Conservation (phyloP, 352 stramenopile species). For the Sclerospora graminicola region DNA sequence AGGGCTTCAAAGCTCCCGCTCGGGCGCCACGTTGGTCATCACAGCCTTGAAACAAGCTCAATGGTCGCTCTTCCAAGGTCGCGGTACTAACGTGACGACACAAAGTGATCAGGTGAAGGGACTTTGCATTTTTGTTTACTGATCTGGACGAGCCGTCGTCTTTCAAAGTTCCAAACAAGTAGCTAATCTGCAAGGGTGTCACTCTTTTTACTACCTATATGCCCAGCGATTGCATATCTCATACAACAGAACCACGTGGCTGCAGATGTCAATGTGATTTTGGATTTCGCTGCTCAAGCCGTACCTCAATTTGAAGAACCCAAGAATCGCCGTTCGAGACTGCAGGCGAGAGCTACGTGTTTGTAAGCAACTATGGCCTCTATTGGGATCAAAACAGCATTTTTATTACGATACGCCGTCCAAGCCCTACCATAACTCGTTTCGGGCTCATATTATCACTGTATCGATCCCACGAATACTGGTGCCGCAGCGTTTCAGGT, state of each 20-base stretch:
- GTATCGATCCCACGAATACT: constrained; percentile 13
- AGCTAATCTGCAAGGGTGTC: too few relatives aligned
- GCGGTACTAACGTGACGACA: constrained; percentile 19
- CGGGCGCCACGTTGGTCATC: constrained; percentile 36
- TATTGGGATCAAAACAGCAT: constrained; percentile 77
- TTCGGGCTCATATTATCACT: constrained; percentile 56
- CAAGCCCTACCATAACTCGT: constrained; percentile 70
- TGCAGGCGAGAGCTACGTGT: constrained; percentile 66
- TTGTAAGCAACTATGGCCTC: constrained; percentile 45
- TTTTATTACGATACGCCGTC: constrained; percentile 75
- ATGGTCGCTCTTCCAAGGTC: constrained; percentile 38
- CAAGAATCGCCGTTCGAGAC: constrained; percentile 77
- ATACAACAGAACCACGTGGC: constrained; percentile 25
- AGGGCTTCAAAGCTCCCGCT: constrained; percentile 1
- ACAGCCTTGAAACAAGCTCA: constrained; percentile 73
- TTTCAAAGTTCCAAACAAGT: too few relatives aligned
- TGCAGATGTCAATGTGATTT: constrained; percentile 49
- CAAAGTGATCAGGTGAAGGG: constrained; percentile 33
- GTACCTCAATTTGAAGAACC: constrained; percentile 47
- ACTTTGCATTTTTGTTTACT: constrained; percentile 24
- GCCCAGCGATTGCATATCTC: too few relatives aligned
- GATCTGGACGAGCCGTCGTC: too few relatives aligned
- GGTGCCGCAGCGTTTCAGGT: constrained; percentile 28
- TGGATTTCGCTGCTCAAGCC: constrained; percentile 48
- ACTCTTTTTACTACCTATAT: too few relatives aligned